Base-by-base conservation (phyloP, 495 filamentous ascomycete genomes). In the Xanthoparmelia taractica region DNA sequence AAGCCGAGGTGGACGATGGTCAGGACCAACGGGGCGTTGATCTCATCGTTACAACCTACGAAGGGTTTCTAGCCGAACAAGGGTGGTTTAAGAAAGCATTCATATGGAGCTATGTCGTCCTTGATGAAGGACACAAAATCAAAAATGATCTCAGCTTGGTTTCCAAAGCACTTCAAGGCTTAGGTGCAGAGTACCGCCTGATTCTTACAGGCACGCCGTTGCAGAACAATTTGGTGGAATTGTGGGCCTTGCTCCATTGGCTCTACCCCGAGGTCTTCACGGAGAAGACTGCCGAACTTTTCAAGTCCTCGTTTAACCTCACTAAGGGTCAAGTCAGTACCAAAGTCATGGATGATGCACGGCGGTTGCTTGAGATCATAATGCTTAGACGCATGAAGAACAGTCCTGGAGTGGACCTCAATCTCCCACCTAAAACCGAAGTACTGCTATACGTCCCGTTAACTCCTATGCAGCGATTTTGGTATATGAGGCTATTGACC, bases 351-450 rank as follows among this genome's bases (percentile, higher is more conserved):
- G 78, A 84, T 52, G 67, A 79, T 66, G 73, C 83, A 10, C 74
- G 80, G 4, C 67, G 69, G 0, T 75, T 89, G 7, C 73, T 89
- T 0, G 78, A 84, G 62, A 64, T 83, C 8, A 76, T 87, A 13
- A 88, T 88, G 85, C 74, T 89, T 1, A 75, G 86, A 10, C 70
- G 86, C 5, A 81, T 83, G 74, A 89, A 88, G 69, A 76, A 79
- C n/a, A 83, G 80, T 33, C 76, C 79, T 1, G 80, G 78, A 2
- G 79, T 87, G 1, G 78, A 84, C 29, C 72, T 88, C 15, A 76
- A 78, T 34, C 74, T 89, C 15, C 86, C 84, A 1, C 73, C 75
- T 10, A 88, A 87, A 65, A 80, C 77, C 31, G 85, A 87, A 59
- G 75, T 85, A 0, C 71, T 82, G 12, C 71, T 89, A 10, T 85